Percentiles rank a stretch among this genome's conserved stretches.
These are phyloP conservation scores for Sechiopsis laciniata DNA, from an alignment of 306 rosid genomes.

Conservation along the genomic window DNA sequence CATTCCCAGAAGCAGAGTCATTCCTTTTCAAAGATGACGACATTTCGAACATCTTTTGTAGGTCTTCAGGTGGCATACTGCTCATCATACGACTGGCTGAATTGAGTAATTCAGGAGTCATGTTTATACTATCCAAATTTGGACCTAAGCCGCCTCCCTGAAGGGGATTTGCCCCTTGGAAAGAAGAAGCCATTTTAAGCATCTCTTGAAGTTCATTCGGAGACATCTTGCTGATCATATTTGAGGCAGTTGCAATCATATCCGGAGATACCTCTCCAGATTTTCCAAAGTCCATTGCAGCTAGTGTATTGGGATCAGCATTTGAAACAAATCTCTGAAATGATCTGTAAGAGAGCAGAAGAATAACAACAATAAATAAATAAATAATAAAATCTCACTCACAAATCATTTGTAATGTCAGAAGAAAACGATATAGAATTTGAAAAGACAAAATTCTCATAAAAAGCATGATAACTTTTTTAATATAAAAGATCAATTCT, in stretches of 20 bases:
- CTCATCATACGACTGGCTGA: slow-evolving; percentile 73
- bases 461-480: background rate
- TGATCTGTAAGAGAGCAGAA: slow-evolving; percentile 37
- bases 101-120: slow-evolving; percentile 82
- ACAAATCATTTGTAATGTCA: background rate
- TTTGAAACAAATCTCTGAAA: slow-evolving; percentile 75
- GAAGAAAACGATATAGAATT: background rate
- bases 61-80: slow-evolving; percentile 75
- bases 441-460: background rate
- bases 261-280: slow-evolving; percentile 61
- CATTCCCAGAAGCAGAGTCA: slow-evolving; percentile 38
- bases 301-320: slow-evolving; percentile 58
- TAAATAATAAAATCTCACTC: background rate
- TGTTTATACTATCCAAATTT: slow-evolving; percentile 38
- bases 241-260: slow-evolving; percentile 71
- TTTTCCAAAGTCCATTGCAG: slow-evolving; percentile 57
- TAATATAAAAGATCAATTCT: background rate
- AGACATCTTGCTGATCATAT: slow-evolving; percentile 76
- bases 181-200: slow-evolving; percentile 78
- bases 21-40: slow-evolving; percentile 61
- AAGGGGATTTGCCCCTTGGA: slow-evolving; percentile 45
- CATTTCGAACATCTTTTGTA: slow-evolving; percentile 84
- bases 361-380: background rate
- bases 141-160: slow-evolving; percentile 39
- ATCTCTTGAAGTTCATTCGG: slow-evolving; percentile 72